Evolutionary conservation across 805 yeast species (phyloP), one percentile per base, ranked within the genome.

Genomic region (Zygoascus tannicola): DNA sequence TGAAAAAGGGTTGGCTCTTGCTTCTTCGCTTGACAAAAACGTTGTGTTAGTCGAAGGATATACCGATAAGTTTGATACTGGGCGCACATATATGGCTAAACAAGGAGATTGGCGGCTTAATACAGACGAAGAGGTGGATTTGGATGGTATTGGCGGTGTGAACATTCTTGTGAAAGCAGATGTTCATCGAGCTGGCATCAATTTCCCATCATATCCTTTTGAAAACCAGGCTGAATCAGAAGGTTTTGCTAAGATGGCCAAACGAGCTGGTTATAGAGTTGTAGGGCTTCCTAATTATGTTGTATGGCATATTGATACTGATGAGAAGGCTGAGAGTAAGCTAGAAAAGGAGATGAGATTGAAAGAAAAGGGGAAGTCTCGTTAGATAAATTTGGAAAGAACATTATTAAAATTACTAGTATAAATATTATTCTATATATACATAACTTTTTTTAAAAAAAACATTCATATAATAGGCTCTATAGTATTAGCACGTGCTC

Each of bases 61-160:
- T 59, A 85, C 81, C n/a, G 92, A 83, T 62, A 83, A 81, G 60
- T 48, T 30, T 35, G 87, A 86, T 37, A 85, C 95, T 1, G 84
- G 94, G 87, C 75, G 94, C 66, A 85, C 88, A 2, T 94, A 85
- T 62, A 68, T 85, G 55, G 92, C 94, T 0, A 82, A 83, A 55
- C 69, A 83, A 60, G 70, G 94, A 55, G 94, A 85, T 57, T 48
- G 55, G 54, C 23, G 52, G 10, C 41, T 41, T 26, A 65, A 78
- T 56, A 75, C 74, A 4, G 59, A 78, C 49, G 73, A 80, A 3
- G 86, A 80, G 59, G 82, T 85, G 87, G 75, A 74, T 28, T 67
- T 85, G 45, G 95, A 85, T 62, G 95, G 95, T 63, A 92, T 85
- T 49, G 95, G 95, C 42, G 95, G 95, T 50, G 94, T 94, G 21